phyloP scores from a whole-genome alignment of 306 rosid species.

The Arachis stenosperma region DNA sequence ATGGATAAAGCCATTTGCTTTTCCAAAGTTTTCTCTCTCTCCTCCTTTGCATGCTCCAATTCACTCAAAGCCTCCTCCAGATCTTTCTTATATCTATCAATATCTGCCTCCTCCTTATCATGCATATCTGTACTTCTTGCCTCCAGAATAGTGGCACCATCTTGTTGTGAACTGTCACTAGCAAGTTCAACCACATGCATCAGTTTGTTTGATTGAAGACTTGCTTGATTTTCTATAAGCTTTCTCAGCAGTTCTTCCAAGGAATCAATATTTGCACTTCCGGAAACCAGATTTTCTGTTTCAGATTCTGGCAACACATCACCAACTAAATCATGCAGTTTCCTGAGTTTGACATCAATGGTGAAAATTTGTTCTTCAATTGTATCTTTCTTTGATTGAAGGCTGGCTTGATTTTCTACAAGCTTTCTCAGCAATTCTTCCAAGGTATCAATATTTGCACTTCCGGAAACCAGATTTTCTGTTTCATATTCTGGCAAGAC shows the following conservation, averaged over 20 bases:
- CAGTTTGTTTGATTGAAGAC: slow-evolving; percentile 47
- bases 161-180: slow-evolving; percentile 42
- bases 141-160: slow-evolving; percentile 40
- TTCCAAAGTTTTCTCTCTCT: slow-evolving; percentile 64
- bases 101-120: slow-evolving; percentile 48
- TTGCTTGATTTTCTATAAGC: slow-evolving; percentile 62
- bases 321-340: slow-evolving; percentile 61
- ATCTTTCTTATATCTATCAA: slow-evolving; percentile 62
- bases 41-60: slow-evolving; percentile 63
- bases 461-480: too few species aligned
- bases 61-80: slow-evolving; percentile 72
- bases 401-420: not conserved
- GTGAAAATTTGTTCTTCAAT: slow-evolving; percentile 51
- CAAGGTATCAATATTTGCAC: too few species aligned
- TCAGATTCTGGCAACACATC: slow-evolving; percentile 64
- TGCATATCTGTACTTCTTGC: slow-evolving; percentile 49
- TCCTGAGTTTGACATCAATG: slow-evolving; percentile 58
- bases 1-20: slow-evolving; percentile 57
- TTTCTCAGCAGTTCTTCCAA: slow-evolving; percentile 68
- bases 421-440: too few species aligned
- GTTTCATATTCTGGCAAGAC: too few species aligned
- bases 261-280: slow-evolving; percentile 58
- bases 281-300: slow-evolving; percentile 53
- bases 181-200: slow-evolving; percentile 42
- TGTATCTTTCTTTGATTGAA: slow-evolving; percentile 43